A percentile compares a stretch with the other conserved stretches of the same genome.
Evolutionary conservation across 305 asterid species (phyloP).

Genomic region (Fraxinus ornus): DNA sequence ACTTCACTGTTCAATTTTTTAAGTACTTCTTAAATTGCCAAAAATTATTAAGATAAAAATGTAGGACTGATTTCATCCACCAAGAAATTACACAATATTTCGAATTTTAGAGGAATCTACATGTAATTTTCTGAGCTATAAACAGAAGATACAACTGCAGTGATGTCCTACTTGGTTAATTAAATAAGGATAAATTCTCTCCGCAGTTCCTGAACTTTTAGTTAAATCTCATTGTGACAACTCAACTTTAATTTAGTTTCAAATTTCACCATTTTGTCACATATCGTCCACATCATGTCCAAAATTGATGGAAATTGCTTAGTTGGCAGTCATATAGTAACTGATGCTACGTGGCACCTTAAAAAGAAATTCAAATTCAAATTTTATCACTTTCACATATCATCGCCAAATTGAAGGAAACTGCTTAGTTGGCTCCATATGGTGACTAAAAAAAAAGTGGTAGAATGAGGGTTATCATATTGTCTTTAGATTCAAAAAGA

Average conservation of each 20-base stretch:
- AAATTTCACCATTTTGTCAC: neutral
- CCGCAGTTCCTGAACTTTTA: neutral
- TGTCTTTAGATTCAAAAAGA: neutral
- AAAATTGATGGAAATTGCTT: neutral
- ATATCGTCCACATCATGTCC: neutral
- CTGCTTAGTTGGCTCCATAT: neutral
- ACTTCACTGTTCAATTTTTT: neutral
- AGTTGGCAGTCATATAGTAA: neutral
- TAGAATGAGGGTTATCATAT: neutral
- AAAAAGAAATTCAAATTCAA: neutral
- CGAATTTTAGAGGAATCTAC: conserved; percentile 6
- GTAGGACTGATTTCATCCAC: neutral
- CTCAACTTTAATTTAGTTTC: neutral
- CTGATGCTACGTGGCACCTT: neutral
- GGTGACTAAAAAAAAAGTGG: neutral
- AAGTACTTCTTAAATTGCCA: neutral
- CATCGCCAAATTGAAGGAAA: neutral
- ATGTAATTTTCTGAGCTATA: neutral
- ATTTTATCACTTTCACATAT: neutral
- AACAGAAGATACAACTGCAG: neutral
- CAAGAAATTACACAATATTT: neutral
- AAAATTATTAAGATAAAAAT: neutral
- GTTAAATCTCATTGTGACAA: neutral
- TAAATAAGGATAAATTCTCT: neutral
- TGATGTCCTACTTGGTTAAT: neutral